phyloP scores from a whole-genome alignment of 352 stramenopile species.

The Phytophthora pistaciae region DNA sequence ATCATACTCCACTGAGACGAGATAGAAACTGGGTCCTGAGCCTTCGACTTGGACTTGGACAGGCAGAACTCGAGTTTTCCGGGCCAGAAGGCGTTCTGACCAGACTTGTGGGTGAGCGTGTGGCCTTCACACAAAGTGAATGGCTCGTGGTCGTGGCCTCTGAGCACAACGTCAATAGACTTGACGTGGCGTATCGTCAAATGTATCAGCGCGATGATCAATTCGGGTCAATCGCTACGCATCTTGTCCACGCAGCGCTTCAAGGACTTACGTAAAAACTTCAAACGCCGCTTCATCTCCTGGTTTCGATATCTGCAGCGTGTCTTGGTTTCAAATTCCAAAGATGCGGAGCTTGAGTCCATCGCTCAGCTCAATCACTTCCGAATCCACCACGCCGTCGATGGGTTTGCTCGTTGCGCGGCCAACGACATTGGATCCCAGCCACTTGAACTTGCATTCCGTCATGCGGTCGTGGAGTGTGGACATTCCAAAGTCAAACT shows the following conservation, averaged over 20 bases:
- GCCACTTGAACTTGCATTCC: background rate
- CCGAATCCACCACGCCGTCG: background rate
- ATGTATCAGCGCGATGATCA: background rate
- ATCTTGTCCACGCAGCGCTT: background rate
- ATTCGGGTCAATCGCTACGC: background rate
- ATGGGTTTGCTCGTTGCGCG: background rate
- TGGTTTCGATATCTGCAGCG: background rate
- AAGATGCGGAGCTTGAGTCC: background rate
- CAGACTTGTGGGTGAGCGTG: background rate
- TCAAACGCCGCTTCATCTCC: background rate
- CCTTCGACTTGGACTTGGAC: background rate
- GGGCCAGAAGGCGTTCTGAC: background rate
- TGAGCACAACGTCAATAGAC: background rate
- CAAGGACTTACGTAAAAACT: background rate
- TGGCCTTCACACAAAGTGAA: background rate
- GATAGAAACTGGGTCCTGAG: background rate
- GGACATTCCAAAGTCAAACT: background rate
- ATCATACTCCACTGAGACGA: background rate
- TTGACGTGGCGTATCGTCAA: background rate
- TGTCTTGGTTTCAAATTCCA: background rate
- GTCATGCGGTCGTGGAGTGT: background rate
- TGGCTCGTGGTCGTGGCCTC: background rate
- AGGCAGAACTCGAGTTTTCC: background rate
- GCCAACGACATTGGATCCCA: background rate
- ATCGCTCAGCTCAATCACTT: background rate